Base-by-base conservation (phyloP, 2,329 filamentous ascomycete species). In the Parasarocladium wereldwijsianum region DNA sequence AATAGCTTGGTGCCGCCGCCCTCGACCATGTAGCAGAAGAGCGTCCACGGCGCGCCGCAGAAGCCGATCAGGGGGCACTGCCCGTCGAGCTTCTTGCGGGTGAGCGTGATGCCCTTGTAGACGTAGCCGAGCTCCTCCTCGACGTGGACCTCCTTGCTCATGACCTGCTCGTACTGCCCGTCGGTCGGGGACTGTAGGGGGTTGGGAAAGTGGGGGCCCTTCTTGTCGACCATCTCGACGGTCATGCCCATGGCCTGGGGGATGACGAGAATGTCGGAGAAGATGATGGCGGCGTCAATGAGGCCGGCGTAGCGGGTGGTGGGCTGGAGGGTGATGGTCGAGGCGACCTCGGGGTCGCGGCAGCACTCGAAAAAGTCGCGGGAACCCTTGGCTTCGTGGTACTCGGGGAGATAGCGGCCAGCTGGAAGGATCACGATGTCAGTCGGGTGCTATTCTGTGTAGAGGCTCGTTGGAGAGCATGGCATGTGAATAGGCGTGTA, bases 1-100 rank as follows among this genome's bases (percentile, higher is more conserved):
- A 96, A 96, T 49, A 96, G 64, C 62, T 96, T 96, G 42, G 80
- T 92, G 24, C 90, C 90, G 27, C 90, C 90, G 11, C 90, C 90
- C 57, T 98, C 90, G 12, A 96, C 84, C 90, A 98, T 98, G 61
- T 98, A 98, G 62, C 87, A 93, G 47, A 98, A 69, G 35, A 98
- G 57, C 3, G 90, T 98, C 84, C 90, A 98, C 1, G 90, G 90
- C 6, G 90, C 86, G 32, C 90, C 90, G 45, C 86, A 94, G 61
- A 98, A 98, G 20, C 90, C 90, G 50, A 93, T 92, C 40, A 98
- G 58, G 5, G 90, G 90, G 18, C 98, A 90, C 26, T 85, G 68
- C 1, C 90, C 90, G 27, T 76, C 66, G 31, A 98, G 60, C 64
- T 93, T 94, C 51, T 82, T 68, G 41, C 90, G 68, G 16, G 90